These are phyloP conservation scores for Trichophyton schoenleinii DNA, from an alignment of 2,329 filamentous ascomycete genomes.

Conservation along the genomic window DNA sequence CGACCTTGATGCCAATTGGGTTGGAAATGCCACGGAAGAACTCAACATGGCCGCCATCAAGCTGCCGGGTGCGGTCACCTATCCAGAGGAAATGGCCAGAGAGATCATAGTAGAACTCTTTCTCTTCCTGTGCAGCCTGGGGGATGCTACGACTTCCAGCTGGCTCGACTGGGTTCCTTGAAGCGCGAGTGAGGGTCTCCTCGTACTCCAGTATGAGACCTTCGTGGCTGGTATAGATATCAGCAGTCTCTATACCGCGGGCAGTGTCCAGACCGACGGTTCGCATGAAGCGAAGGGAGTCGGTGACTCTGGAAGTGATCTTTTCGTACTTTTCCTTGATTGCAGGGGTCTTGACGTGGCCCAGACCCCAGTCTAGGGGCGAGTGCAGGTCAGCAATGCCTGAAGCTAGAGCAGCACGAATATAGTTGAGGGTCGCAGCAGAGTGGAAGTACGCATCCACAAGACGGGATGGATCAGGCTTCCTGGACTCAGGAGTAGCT, in stretches of 20 bases:
- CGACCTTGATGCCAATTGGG: constrained; percentile 92
- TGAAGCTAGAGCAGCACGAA: constrained; percentile 68
- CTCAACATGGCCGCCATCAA: constrained; percentile 88
- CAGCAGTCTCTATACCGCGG: constrained; percentile 75
- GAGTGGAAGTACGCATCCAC: constrained; percentile 93
- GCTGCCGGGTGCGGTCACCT: constrained; percentile 85
- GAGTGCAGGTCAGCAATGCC: constrained; percentile 90
- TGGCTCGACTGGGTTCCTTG: constrained; percentile 34
- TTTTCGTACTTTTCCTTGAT: constrained; percentile 75
- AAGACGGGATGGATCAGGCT: constrained; percentile 69
- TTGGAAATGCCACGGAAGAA: constrained; percentile 96
- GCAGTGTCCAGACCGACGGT: constrained; percentile 83
- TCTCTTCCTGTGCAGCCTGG: constrained; percentile 21
- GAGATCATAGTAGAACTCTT: constrained; percentile 75
- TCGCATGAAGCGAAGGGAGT: constrained; percentile 85
- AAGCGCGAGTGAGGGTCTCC: constrained; percentile 64
- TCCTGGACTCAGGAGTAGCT: constrained; percentile 52
- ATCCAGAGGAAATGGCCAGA: constrained; percentile 98
- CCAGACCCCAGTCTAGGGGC: constrained; percentile 87
- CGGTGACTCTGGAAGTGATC: constrained; percentile 76
- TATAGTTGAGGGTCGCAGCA: constrained; percentile 85
- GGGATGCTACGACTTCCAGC: constrained; percentile 14
- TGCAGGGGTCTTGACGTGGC: constrained; percentile 72
- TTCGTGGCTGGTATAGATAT: constrained; percentile 92
- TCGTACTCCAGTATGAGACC: constrained; percentile 91